phyloP scores from a whole-genome alignment of 1,139 yeast genomes.

The Geotrichum bryndzae region DNA sequence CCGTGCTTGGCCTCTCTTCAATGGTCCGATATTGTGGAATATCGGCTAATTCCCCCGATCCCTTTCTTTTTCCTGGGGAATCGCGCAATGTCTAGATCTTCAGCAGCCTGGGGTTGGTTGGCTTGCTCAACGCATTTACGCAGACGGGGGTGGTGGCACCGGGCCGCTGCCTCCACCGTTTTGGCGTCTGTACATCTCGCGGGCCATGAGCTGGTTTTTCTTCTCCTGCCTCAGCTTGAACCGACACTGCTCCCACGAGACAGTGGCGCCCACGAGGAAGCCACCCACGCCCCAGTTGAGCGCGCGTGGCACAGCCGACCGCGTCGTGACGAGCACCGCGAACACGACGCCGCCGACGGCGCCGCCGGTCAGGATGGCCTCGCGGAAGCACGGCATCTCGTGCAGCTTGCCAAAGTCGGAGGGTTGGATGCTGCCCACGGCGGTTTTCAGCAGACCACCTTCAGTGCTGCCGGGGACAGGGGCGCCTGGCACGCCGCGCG shows the following conservation, averaged over 20 bases:
- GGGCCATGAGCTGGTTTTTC: slow-evolving; percentile 45
- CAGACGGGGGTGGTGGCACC: not conserved
- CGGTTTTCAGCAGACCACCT: slow-evolving; percentile 21
- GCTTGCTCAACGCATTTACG: too few species aligned
- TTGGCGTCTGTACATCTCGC: slow-evolving; percentile 14
- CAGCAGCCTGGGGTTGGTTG: too few species aligned
- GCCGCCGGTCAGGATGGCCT: slow-evolving; percentile 81
- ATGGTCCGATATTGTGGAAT: not conserved
- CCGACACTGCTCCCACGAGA: slow-evolving; percentile 93
- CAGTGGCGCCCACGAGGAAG: slow-evolving; percentile 67
- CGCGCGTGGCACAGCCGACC: slow-evolving; percentile 56
- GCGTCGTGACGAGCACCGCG: slow-evolving; percentile 55
- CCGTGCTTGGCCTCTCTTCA: not conserved
- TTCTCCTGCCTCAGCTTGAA: slow-evolving; percentile 58
- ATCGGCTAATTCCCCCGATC: too few species aligned
- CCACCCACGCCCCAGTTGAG: slow-evolving; percentile 84
- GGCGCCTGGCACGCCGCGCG: not conserved
- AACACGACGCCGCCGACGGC: slow-evolving; percentile 79
- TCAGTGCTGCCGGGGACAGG: not conserved
- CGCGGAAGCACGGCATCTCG: slow-evolving; percentile 81
- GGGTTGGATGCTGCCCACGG: slow-evolving; percentile 24
- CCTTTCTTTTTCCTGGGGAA: too few species aligned
- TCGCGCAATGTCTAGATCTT: too few species aligned
- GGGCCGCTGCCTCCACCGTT: not conserved
- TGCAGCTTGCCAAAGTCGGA: slow-evolving; percentile 58